Evolutionary conservation across 345 rosid genomes (phyloP).

Genomic region (Gossypium longicalyx): DNA sequence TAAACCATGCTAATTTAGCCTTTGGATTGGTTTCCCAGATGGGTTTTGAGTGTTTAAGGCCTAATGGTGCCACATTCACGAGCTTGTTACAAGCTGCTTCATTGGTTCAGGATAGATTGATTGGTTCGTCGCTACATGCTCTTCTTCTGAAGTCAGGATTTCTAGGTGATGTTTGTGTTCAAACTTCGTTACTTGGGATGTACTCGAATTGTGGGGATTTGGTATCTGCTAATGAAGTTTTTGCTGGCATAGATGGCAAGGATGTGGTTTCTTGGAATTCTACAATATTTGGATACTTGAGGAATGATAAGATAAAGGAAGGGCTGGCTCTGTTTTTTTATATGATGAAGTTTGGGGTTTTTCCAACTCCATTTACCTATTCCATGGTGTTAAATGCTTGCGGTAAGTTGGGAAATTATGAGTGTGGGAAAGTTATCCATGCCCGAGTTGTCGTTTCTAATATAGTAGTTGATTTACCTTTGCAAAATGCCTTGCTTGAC

Average conservation of each 20-base stretch:
- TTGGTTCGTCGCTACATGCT: conserved; percentile 53
- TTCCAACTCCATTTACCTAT: conserved; percentile 61
- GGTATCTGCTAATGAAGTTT: conserved; percentile 49
- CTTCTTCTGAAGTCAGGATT: conserved; percentile 49
- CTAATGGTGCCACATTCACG: conserved; percentile 63
- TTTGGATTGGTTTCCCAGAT: conserved; percentile 33
- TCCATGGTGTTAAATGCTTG: conserved; percentile 71
- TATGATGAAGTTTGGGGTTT: conserved; percentile 51
- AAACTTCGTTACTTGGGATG: conserved; percentile 77
- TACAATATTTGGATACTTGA: conserved; percentile 61
- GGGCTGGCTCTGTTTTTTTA: conserved; percentile 39
- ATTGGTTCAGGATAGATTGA: conserved; percentile 38
- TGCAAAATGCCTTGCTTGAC: conserved; percentile 76
- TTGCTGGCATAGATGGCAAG: conserved; percentile 38
- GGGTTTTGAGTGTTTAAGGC: conserved; percentile 43
- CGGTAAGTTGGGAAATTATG: conserved; percentile 43
- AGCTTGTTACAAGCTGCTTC: conserved; percentile 64
- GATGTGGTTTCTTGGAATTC: conserved; percentile 79
- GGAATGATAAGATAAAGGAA: conserved; percentile 46
- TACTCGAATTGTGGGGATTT: conserved; percentile 59
- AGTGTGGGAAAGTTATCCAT: conserved; percentile 47
- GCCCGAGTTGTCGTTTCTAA: conserved; percentile 44
- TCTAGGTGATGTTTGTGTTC: conserved; percentile 43
- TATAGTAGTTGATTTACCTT: conserved; percentile 43
- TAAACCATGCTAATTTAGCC: conserved; percentile 24